Evolutionary conservation across 2,329 filamentous ascomycete species (phyloP).

Genomic region (Ascosphaera aggregata): DNA sequence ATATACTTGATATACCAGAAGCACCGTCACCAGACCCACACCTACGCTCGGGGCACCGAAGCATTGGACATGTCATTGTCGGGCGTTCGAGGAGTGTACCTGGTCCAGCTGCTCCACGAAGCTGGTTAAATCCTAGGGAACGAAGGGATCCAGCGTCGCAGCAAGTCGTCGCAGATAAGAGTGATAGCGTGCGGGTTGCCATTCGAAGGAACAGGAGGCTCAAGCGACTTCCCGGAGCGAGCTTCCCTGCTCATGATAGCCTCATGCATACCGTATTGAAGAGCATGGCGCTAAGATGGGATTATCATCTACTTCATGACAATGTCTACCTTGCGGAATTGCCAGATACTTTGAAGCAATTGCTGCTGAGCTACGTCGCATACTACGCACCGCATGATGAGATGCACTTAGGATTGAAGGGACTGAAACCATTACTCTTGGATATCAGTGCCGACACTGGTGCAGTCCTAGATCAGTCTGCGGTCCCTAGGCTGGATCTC

Average conservation of each 20-base stretch:
- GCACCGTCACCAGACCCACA: constrained; percentile 20
- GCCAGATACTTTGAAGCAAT: constrained; percentile 26
- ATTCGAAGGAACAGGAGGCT: constrained; percentile 11
- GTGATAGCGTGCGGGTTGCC: constrained; percentile 4
- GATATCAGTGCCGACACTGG: constrained; percentile 3
- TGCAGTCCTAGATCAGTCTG: constrained; percentile 11
- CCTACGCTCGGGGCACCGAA: constrained; percentile 10
- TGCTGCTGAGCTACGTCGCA: constrained; percentile 32
- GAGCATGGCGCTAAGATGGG: constrained; percentile 31
- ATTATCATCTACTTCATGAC: constrained; percentile 32
- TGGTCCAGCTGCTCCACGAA: constrained; percentile 23
- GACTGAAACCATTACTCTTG: constrained; percentile 28
- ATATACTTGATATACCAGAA: constrained; percentile 21
- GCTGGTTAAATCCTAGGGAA: constrained; percentile 16
- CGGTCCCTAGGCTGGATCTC: constrained; percentile 29
- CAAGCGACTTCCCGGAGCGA: constrained; percentile 17
- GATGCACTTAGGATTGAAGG: constrained; percentile 17
- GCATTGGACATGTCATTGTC: constrained; percentile 8
- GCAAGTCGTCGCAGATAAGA: constrained; percentile 1
- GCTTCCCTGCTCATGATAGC: constrained; percentile 17
- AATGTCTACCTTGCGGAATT: constrained; percentile 28
- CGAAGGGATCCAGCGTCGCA: constrained; percentile 1
- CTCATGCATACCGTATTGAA: constrained; percentile 29
- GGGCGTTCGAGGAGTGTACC: constrained; percentile 14
- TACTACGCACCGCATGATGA: constrained; percentile 22